phyloP scores from a whole-genome alignment of 345 rosid genomes.

The Eucalyptus brandiana region DNA sequence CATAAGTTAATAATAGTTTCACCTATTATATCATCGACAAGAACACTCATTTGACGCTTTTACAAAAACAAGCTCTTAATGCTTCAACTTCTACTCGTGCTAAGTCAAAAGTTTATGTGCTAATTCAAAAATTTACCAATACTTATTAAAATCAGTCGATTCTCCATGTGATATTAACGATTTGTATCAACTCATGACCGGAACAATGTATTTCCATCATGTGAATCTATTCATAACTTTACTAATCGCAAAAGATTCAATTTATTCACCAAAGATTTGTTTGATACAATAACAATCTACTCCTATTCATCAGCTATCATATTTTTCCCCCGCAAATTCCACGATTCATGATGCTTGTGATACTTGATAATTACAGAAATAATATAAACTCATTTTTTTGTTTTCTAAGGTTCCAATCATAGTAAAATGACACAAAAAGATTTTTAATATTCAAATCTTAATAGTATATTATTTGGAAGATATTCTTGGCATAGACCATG shows the following conservation, averaged over 20 bases:
- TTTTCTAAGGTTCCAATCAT: not conserved
- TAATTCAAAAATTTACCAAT: not conserved
- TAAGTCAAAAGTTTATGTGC: not conserved
- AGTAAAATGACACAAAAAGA: not conserved
- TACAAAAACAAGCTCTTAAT: not conserved
- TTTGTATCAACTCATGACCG: not conserved
- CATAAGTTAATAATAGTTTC: not conserved
- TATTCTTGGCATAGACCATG: not conserved
- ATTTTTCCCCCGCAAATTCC: not conserved
- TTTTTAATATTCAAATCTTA: not conserved
- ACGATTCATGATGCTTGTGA: not conserved
- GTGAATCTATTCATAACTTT: not conserved
- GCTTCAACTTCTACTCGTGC: not conserved
- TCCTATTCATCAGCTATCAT: not conserved
- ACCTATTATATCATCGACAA: not conserved
- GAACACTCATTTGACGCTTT: not conserved
- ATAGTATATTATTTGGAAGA: not conserved
- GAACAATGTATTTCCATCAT: not conserved
- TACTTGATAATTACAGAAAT: not conserved
- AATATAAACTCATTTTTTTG: not conserved
- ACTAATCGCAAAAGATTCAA: not conserved
- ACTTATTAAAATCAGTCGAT: not conserved
- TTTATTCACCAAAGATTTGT: not conserved
- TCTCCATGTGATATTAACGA: not conserved
- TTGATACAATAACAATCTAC: not conserved